Base-by-base conservation (phyloP, 805 yeast genomes). In the Lachancea waltii region DNA sequence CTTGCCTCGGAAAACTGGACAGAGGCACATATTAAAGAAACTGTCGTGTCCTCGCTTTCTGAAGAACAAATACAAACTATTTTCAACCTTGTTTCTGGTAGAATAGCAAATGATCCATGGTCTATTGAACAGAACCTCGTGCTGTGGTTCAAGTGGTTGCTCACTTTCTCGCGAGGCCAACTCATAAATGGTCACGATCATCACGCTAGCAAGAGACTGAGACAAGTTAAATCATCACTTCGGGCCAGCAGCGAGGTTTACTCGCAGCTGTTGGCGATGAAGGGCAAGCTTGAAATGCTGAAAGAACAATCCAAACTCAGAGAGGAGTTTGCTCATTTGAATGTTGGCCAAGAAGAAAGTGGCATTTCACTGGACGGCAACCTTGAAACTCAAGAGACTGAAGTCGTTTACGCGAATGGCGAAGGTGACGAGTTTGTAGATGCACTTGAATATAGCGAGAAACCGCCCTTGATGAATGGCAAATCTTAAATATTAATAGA, bases 281-380 rank as follows among this genome's bases (percentile, higher is more conserved):
- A 89, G 58, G 98, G 98, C 33, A 75, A 92, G 46, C 66, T 90
- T 33, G 83, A 81, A 51, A 70, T 90, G 58, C 68, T 90, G 30
- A 73, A 73, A 46, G 73, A 86, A 3, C 97, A 90, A 62, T 70
- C 85, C 8, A 71, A 74, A 41, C 64, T 90, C 47, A 77, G 97
- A 53, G 59, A 62, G 26, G 79, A 73, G 30, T 63, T 72, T 51
- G 56, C 65, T 48, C 65, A 41, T 53, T 59, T 36, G 54, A 61
- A n/a, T 58, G 53, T 11, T 47, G 60, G 53, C 5, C 54, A 42
- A 3, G 53, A 48, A 5, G 58, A 52, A 8, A 53, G 56, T 7
- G 18, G 16, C 25, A 19, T 9, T 23, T n/a, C 14, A 33, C 66
- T 73, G 49, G 50, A 47, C 43, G 52, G 46, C 4, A 51, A 44